Percentiles rank a stretch among this genome's conserved stretches.
phyloP scores from a whole-genome alignment of 352 stramenopile species.

The Phytopythium vexans region DNA sequence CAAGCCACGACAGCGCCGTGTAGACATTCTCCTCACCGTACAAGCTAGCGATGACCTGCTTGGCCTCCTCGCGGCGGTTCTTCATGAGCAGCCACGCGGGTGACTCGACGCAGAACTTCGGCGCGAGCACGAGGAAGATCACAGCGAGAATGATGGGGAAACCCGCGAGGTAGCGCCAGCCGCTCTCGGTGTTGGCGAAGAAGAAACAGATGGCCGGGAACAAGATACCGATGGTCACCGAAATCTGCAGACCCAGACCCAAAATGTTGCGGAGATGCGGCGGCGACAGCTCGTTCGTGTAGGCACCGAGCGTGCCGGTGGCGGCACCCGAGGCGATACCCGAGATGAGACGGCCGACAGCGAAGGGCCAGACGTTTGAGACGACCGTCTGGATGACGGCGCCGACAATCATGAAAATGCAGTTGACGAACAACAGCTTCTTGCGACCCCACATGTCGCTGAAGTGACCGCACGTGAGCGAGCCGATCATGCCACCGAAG shows the following conservation, averaged over 20 bases:
- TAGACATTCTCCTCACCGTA: conserved; percentile 16
- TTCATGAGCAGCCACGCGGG: conserved; percentile 18
- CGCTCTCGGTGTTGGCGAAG: no score
- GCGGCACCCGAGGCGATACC: conserved; percentile 2
- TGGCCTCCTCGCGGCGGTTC: conserved; percentile 14
- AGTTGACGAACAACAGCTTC: conserved; percentile 7
- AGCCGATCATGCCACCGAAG: conserved; percentile 44
- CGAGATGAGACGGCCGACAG: conserved; percentile 19
- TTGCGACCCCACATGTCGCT: conserved; percentile 18
- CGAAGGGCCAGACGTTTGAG: conserved; percentile 18
- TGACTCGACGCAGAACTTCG: no score
- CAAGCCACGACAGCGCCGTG: conserved; percentile 17
- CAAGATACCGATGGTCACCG: no score
- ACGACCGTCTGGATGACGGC: conserved; percentile 13
- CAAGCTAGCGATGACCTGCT: conserved; percentile 12
- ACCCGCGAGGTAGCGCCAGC: no score
- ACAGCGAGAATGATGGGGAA: no score
- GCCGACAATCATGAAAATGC: conserved; percentile 23
- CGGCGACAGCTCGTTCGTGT: conserved; percentile 39
- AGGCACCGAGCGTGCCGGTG: conserved; percentile 18
- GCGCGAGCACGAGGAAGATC: no score
- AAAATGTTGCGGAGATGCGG: no score
- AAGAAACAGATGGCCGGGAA: no score
- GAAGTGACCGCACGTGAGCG: conserved; percentile 25
- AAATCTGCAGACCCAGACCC: no score